phyloP scores from a whole-genome alignment of 2,329 filamentous ascomycete species.

The Colletotrichum sp. region DNA sequence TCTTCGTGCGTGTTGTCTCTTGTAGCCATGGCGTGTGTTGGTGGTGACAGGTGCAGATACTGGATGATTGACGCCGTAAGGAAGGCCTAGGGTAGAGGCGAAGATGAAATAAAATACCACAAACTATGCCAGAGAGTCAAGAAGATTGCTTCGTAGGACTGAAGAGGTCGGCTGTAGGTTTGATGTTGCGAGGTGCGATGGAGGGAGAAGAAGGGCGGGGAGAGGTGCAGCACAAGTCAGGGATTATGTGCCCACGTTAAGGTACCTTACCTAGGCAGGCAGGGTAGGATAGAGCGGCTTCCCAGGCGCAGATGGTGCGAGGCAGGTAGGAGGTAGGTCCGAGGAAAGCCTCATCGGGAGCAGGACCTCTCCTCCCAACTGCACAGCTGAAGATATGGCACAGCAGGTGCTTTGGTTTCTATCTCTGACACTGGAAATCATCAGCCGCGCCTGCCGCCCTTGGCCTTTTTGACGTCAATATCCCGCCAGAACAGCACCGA shows the following conservation, averaged over 20 bases:
- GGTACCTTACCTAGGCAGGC: background rate
- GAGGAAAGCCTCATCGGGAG: background rate
- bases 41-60: background rate
- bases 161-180: background rate
- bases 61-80: background rate
- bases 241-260: rapidly evolving
- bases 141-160: background rate
- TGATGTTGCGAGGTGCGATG: background rate
- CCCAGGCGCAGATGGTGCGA: background rate
- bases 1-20: background rate
- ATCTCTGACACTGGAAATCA: background rate
- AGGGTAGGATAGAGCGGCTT: background rate
- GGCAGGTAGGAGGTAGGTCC: background rate
- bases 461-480: conserved; percentile 27
- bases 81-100: background rate
- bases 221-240: background rate
- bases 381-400: background rate
- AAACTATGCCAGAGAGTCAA: background rate
- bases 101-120: background rate
- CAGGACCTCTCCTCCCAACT: background rate
- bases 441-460: background rate
- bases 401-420: background rate
- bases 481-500: conserved; percentile 35
- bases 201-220: background rate
- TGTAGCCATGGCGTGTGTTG: background rate